These are phyloP conservation scores for Ramularia collo-cygni DNA, from an alignment of 2,329 filamentous ascomycete genomes.

Conservation along the genomic window DNA sequence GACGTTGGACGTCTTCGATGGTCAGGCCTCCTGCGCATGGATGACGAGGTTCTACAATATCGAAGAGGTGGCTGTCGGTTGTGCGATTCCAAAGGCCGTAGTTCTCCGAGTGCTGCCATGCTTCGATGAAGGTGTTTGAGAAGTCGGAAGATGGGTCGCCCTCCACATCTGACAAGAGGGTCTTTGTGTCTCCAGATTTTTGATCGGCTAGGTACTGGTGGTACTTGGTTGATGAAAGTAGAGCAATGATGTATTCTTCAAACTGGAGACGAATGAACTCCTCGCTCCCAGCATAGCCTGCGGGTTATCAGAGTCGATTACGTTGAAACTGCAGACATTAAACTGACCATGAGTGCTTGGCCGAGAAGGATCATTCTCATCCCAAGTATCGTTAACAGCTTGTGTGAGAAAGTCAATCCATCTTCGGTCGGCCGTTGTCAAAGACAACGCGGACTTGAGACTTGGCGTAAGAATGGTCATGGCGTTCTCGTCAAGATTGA, in stretches of 20 bases:
- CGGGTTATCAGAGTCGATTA: too few species aligned
- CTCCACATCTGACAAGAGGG: slow-evolving; percentile 57
- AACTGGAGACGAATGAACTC: slow-evolving; percentile 97
- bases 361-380: slow-evolving; percentile 76
- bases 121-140: slow-evolving; percentile 73
- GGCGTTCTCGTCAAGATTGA: slow-evolving; percentile 86
- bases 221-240: slow-evolving; percentile 86
- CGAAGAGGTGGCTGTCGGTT: slow-evolving; percentile 78
- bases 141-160: slow-evolving; percentile 84
- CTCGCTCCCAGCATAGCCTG: slow-evolving; percentile 80
- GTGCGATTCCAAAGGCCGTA: slow-evolving; percentile 75
- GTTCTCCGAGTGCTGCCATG: slow-evolving; percentile 83
- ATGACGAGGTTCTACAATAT: slow-evolving; percentile 87
- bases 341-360: slow-evolving; percentile 71
- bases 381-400: slow-evolving; percentile 93
- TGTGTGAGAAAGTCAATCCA: slow-evolving; percentile 97
- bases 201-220: slow-evolving; percentile 48
- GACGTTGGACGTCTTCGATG: slow-evolving; percentile 88
- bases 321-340: too few species aligned
- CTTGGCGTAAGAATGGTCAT: slow-evolving; percentile 78
- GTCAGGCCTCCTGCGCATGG: slow-evolving; percentile 87
- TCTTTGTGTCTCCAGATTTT: slow-evolving; percentile 47
- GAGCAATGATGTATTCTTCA: slow-evolving; percentile 86
- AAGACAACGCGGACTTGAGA: slow-evolving; percentile 64
- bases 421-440: slow-evolving; percentile 80